A percentile compares a stretch with the other conserved stretches of the same genome.
phyloP scores from a whole-genome alignment of 805 yeast species.

The Metschnikowia baotianmanensis region DNA sequence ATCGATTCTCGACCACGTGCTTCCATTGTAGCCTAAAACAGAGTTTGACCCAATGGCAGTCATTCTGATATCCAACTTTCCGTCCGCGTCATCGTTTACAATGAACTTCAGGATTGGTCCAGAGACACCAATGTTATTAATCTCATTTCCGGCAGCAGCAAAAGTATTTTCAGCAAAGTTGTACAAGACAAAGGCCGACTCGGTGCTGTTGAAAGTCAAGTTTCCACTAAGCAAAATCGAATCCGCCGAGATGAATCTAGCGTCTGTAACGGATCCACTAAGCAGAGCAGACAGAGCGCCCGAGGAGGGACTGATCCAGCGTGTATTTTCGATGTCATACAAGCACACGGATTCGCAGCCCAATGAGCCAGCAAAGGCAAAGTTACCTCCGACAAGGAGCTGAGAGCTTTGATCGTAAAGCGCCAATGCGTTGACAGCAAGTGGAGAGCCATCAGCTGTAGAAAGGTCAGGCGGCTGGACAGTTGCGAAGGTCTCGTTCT shows the following conservation, averaged over 20 bases:
- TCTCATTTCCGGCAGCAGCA: constrained; percentile 18
- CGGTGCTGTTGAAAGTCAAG: constrained; percentile 38
- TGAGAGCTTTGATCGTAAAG: constrained; percentile 30
- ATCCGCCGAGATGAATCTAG: constrained; percentile 44
- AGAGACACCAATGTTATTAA: constrained; percentile 22
- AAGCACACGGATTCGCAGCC: constrained; percentile 65
- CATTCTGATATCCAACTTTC: constrained; percentile 40
- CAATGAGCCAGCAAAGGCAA: constrained; percentile 54
- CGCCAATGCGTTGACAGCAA: constrained; percentile 35
- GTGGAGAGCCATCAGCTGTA: constrained; percentile 41
- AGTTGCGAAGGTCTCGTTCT: constrained; percentile 36
- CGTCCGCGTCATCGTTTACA: constrained; percentile 39
- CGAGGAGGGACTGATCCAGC: constrained; percentile 51
- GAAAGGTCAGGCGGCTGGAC: constrained; percentile 51
- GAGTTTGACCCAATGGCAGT: constrained; percentile 35
- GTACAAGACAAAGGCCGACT: constrained; percentile 49
- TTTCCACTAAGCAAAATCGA: constrained; percentile 51
- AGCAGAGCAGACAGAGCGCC: constrained; percentile 24
- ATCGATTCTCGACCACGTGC: constrained; percentile 47
- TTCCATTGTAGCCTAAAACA: constrained; percentile 45
- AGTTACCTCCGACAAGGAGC: constrained; percentile 73
- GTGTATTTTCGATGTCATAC: constrained; percentile 50
- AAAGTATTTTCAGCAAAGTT: constrained; percentile 44
- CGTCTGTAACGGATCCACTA: constrained; percentile 48
- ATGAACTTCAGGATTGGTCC: constrained; percentile 39